phyloP scores from a whole-genome alignment of 163 green algal genomes.

The Scenedesmus sp. region DNA sequence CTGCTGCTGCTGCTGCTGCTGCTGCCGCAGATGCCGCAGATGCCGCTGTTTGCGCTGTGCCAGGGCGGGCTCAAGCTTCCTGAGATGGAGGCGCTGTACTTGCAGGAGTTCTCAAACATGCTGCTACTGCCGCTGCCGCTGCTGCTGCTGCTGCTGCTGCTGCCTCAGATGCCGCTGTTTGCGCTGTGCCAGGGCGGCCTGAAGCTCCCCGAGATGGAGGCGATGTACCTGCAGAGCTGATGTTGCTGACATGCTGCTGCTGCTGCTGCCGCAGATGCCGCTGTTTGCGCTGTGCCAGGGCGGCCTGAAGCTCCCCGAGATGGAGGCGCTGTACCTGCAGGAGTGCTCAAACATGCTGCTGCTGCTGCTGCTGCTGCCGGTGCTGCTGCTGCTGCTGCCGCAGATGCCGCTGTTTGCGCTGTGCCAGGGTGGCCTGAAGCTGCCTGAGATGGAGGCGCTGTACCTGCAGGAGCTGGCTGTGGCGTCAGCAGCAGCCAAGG shows the following conservation, averaged over 20 bases:
- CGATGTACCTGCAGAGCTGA: conserved; percentile 54
- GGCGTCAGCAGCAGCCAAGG: conserved; percentile 57
- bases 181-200: conserved; percentile 63
- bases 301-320: conserved; percentile 61
- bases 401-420: conserved; percentile 70
- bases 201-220: conserved; percentile 62
- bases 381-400: not conserved
- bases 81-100: conserved; percentile 67
- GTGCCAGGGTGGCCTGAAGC: conserved; percentile 59
- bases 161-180: conserved; percentile 66
- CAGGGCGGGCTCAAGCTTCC: conserved; percentile 59
- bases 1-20: not conserved
- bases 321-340: conserved; percentile 62
- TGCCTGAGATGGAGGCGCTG: conserved; percentile 64
- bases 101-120: not conserved
- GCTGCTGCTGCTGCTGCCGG: not conserved
- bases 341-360: not conserved
- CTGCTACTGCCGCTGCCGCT: not conserved
- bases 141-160: not conserved
- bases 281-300: conserved; percentile 66
- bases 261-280: conserved; percentile 58
- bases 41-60: conserved; percentile 68
- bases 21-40: no score
- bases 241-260: not conserved
- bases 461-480: conserved; percentile 67